Base-by-base conservation (phyloP, 1,284 basidiomycete species). In the Trichosporon sp. region DNA sequence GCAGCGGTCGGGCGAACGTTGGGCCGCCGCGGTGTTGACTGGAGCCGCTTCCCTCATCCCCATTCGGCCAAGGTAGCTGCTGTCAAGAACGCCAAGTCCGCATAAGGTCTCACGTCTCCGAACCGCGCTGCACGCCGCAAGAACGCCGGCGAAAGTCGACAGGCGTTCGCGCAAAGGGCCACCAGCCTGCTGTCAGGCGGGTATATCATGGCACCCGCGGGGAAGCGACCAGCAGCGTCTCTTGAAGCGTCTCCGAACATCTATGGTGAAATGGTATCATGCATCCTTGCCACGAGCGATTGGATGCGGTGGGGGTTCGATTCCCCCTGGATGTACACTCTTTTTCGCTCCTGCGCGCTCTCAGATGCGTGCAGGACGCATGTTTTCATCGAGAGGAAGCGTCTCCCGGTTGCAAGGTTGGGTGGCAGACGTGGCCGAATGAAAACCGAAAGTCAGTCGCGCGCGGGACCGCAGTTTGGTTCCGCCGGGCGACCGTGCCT, bases 191-290 rank as follows among this genome's bases (percentile, higher is more conserved):
- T n/a, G 34, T 3, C 18, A 18, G 42, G 2, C 8, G 42, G 3
- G 42, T 44, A 51, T 18, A 51, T n/a, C 21, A 21, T 21, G 44
- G 21, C 21, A 51, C n/a, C 15, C 21, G n/a, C 44, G n/a, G 2
- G 27, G 4, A 12, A 29, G 25, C 9, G 5, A 11, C 21, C 27
- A 56, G 2, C 1, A 23, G 9, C 23, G 2, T 18, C 42, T 12
- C 13, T 44, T 4, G 13, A 27, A 2, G 27, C 27, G 53, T 29
- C 25, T 44, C 56, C 9, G 21, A 2, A 58, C 56, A 58, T 58
- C 56, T 58, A 58, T 58, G 56, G 56, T 58, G 56, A 58, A 58
- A 58, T 58, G 56, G 56, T 58, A 58, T 58, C 56, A 58, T 58
- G 56, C 56, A 31, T 58, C 56, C 6, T 58, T 58, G 56, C 56